Evolutionary conservation across 2,329 filamentous ascomycete genomes (phyloP), one percentile per base, ranked within the genome.

Genomic region (Hyphodiscus sp.): DNA sequence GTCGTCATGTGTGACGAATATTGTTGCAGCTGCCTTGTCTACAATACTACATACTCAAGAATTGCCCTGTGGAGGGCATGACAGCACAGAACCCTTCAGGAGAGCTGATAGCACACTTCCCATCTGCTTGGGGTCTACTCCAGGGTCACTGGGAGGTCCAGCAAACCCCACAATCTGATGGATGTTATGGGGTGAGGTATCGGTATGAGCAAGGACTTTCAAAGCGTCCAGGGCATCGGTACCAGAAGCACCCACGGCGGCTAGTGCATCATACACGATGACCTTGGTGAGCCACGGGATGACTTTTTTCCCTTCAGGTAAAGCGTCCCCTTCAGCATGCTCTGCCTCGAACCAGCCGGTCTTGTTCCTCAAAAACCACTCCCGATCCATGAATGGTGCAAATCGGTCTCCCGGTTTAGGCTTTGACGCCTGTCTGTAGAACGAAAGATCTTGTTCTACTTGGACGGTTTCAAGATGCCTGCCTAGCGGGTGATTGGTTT

Each of bases 221-320:
- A 65, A 54, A 11, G 50, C 49, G 1, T 57, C 16, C 2, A 66
- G 47, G 1, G 62, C 52, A 54, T 64, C 63, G 10, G 63, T 52
- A n/a, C 62, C 62, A 4, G 57, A 54, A 0, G 61, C 56, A 2
- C 60, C 64, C 26, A 66, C 47, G 6, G 64, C 65, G 5, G 65
- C 64, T 1, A 67, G 44, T 19, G 63, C 63, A 50, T 67, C 64
- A 43, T 67, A 67, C 1, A 57, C 60, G 8, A 62, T 56, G 10
- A 65, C 52, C 45, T 60, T 63, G 18, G 53, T 60, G 48, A 65
- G 59, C 23, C 58, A 64, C 1, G 60, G 50, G 7, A 65, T 33
- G n/a, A 65, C 59, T 19, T 58, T 58, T 18, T 60, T 52, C 13
- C 57, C 60, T 18, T 47, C 41, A 1, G 57, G 63, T 29, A 49